Base-by-base conservation (phyloP, 139 green algal species). In the Chlorella sorokiniana region DNA sequence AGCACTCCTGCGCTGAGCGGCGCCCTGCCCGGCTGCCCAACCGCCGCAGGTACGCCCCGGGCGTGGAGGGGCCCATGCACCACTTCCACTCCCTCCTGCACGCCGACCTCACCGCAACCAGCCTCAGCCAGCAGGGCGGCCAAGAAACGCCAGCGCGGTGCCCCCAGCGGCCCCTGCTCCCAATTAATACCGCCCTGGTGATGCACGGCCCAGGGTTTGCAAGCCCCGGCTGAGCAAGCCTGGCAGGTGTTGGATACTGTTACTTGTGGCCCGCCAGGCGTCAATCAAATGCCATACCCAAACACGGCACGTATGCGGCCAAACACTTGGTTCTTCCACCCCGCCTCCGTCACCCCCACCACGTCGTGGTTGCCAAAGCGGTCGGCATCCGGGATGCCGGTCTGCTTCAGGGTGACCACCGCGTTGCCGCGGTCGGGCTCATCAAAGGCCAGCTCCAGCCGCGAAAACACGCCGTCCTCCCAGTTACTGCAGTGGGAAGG, bases 301-400 rank as follows among this genome's bases (percentile, higher is more conserved):
- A 98, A 98, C 22, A 96, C 89, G 35, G 80, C 76, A 11, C 84
- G 87, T 42, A 98, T 95, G 31, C 92, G 88, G 33, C 83, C 68
- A 35, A 97, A 92, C 10, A 98, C 89, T 81, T 94, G 93, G 52
- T 88, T 51, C 40, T 88, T 78, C 94, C 94, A 98, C 42, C 94
- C 94, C 33, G 86, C 76, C 71, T 93, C 84, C 29, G 88, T 90
- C 9, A 88, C 87, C 51, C 85, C 84, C 64, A 90, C 77, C 70
- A 93, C 89, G 84, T 96, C 91, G 52, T 87, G 84, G 70, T 94
- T 90, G 41, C 94, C 94, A 82, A 90, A 96, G 61, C 89, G 82
- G 84, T 98, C 94, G 5, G 84, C 79, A 22, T 93, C 81, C 4
- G 94, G 94, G 27, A 98, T 91, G 59, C 88, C 89, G 3, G 77